Evolutionary conservation across 2,329 filamentous ascomycete genomes (phyloP).

Genomic region (Diaporthe batatas): DNA sequence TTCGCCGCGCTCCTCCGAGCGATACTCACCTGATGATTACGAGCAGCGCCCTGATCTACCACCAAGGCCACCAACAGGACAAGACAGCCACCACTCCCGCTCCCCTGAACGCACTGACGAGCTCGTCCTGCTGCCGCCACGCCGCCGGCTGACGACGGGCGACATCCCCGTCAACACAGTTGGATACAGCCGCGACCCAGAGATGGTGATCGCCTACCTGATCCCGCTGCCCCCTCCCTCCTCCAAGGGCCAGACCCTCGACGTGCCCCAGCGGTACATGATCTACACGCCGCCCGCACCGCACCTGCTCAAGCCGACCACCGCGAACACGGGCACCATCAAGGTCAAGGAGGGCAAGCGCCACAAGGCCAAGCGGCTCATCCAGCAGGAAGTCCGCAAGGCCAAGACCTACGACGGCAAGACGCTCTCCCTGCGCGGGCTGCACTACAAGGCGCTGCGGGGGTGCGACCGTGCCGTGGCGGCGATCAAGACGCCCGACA

Average conservation of each 20-base stretch:
- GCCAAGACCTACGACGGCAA: conserved; percentile 37
- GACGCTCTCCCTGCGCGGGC: conserved; percentile 22
- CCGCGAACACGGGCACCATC: neutral
- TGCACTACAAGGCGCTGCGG: conserved; percentile 33
- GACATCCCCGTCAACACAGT: conserved; percentile 22
- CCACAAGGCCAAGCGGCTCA: conserved; percentile 27
- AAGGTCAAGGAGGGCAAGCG: conserved; percentile 29
- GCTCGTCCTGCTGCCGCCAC: conserved; percentile 21
- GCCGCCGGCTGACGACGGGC: conserved; percentile 34
- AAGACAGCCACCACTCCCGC: neutral
- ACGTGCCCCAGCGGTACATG: conserved; percentile 33
- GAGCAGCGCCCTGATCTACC: conserved; percentile 17
- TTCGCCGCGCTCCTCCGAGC: neutral
- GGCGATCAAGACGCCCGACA: conserved; percentile 25
- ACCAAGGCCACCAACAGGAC: neutral
- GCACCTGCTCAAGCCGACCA: conserved; percentile 29
- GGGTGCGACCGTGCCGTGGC: conserved; percentile 31
- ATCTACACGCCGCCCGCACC: conserved; percentile 35
- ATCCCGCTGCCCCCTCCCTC: conserved; percentile 13
- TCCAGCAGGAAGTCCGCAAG: conserved; percentile 18
- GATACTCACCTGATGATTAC: neutral
- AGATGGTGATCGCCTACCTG: conserved; percentile 19
- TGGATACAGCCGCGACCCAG: conserved; percentile 16
- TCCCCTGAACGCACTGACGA: conserved; percentile 14
- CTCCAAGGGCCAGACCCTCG: neutral